Evolutionary conservation across 2,329 filamentous ascomycete genomes (phyloP), one percentile per base, ranked within the genome.

Genomic region (Penicillium psychrosexuale): DNA sequence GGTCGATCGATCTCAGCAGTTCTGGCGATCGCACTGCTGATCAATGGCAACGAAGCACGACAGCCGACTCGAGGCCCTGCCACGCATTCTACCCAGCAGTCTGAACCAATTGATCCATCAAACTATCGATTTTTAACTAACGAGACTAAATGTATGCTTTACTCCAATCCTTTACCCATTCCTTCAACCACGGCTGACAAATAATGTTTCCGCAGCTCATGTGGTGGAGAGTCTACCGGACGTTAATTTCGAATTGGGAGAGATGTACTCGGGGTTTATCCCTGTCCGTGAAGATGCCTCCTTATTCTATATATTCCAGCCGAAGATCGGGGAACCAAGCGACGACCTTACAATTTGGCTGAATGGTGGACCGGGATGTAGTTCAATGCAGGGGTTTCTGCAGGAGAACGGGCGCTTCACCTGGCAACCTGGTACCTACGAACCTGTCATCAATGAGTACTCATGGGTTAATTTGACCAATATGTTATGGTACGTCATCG

Each of bases 391-490:
- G 61, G 88, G 87, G 5, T 76, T 92, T 1, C 69, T 93, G 8
- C 87, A 90, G 47, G 89, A 93, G 63, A 92, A 91, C 62, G 89
- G 90, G 0, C 87, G 89, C 0, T 87, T 90, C 65, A 55, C 81
- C 5, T 90, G 87, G 86, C 82, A 87, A 66, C 79, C 83, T 8
- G 90, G 90, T 27, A 92, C 87, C 0, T 81, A 78, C 48, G 77
- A 79, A 22, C 88, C 88, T 0, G 78, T 84, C 0, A 73, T 77
- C 42, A 91, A 91, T 66, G 79, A 82, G 0, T 91, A 86, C 75
- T 82, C 82, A 13, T 92, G 88, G 88, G 83, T 83, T 59, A 87
- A 87, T 47, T 72, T 93, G 31, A 89, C 88, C 49, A 91, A 92
- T 70, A 82, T 92, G 65, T 76, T 94, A 43, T 94, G 85, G 83